Base-by-base conservation (phyloP, 768 basidiomycete species). In the Collybiopsis confluens region DNA sequence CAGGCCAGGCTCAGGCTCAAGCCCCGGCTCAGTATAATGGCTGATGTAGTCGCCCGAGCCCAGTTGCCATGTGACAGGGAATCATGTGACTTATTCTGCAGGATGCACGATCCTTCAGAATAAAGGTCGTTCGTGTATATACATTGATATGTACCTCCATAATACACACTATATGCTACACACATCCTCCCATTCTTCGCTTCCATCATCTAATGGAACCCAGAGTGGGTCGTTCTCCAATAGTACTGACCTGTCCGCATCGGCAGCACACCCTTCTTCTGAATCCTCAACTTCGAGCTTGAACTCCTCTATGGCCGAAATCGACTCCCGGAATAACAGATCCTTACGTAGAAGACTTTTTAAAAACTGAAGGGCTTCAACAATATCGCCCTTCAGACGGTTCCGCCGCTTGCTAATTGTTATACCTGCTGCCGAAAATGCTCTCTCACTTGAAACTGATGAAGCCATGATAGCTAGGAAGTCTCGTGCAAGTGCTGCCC, bases 361-460 rank as follows among this genome's bases (percentile, higher is more conserved):
- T 2, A 65, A n/a, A 20, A 37, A 57, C 48, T 67, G 62, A 3
- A 63, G 52, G 1, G 62, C 65, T 37, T 67, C 60, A 24, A 66
- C 56, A 41, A 67, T 61, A 41, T 67, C 64, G 1, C 44, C 56
- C 35, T 59, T 52, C 9, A 66, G 55, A 28, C 62, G 55, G 26
- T 56, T 64, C 13, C 61, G 58, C 13, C 54, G 59, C 33, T 66
- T 65, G 20, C 38, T 57, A 27, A 54, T 64, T 57, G 20, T 59
- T 38, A 55, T 52, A 33, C 57, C 65, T 56, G 28, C 59, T 54
- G 45, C 51, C 1, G 64, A 69, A 54, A 70, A 70, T 15, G 65
- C 65, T 2, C 60, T 55, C 47, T 70, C 65, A 54, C 61, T 63
- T 1, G 67, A 68, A 4, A 70, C 70, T 1, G 64, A 70, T 11